Percentiles rank a stretch among this genome's conserved stretches.
These are phyloP conservation scores for Collariella sp. DNA, from an alignment of 495 filamentous ascomycete species.

Conservation along the genomic window DNA sequence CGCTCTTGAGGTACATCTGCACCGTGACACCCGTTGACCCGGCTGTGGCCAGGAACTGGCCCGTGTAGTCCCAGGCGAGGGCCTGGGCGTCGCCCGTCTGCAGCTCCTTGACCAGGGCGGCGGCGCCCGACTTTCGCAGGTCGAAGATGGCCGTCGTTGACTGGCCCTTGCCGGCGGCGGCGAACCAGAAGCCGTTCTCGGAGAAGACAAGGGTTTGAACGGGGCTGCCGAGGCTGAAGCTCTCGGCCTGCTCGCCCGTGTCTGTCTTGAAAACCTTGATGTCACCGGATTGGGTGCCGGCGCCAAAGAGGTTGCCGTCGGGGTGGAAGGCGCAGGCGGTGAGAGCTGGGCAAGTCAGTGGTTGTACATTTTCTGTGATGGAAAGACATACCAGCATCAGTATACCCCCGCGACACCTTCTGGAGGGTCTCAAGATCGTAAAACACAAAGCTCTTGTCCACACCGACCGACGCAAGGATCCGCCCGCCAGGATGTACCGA, in stretches of 20 bases:
- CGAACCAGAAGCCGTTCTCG: slow-evolving; percentile 96
- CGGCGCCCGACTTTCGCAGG: slow-evolving; percentile 73
- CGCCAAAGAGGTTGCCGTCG: slow-evolving; percentile 86
- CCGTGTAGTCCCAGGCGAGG: slow-evolving; percentile 87
- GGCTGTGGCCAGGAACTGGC: slow-evolving; percentile 79
- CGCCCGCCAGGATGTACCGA: slow-evolving; percentile 77
- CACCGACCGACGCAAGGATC: slow-evolving; percentile 78
- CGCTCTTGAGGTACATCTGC: slow-evolving; percentile 73
- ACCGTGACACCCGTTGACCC: slow-evolving; percentile 77
- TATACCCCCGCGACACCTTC: slow-evolving; percentile 67
- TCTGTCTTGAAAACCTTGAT: slow-evolving; percentile 83
- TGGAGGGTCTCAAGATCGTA: slow-evolving; percentile 67
- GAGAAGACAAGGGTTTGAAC: slow-evolving; percentile 76
- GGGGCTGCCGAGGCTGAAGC: slow-evolving; percentile 56
- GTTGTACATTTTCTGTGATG: slow-evolving; percentile 13
- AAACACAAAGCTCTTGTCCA: slow-evolving; percentile 87
- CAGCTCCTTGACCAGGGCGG: slow-evolving; percentile 64
- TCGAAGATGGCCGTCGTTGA: slow-evolving; percentile 80
- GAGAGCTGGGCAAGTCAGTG: slow-evolving; percentile 47
- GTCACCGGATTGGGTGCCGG: slow-evolving; percentile 63
- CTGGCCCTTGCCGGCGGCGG: slow-evolving; percentile 61
- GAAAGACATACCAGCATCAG: slow-evolving; percentile 61
- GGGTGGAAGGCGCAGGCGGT: slow-evolving; percentile 83
- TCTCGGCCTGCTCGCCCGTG: slow-evolving; percentile 58
- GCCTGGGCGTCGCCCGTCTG: slow-evolving; percentile 70